Evolutionary conservation across 2,329 filamentous ascomycete genomes (phyloP).

Genomic region (Colletotrichum brevisporum): DNA sequence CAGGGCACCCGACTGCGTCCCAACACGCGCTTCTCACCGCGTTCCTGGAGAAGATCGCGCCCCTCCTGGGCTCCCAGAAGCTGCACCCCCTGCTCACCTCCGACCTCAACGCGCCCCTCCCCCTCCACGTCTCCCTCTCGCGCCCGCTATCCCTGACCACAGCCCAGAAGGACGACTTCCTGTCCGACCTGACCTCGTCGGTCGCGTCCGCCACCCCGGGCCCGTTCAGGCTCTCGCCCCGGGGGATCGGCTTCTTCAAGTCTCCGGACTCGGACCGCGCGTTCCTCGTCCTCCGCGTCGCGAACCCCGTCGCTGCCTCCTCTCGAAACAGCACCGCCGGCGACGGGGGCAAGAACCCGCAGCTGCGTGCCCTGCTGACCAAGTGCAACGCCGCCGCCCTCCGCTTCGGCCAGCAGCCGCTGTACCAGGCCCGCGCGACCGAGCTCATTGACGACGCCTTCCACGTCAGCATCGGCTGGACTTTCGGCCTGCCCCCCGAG

Average conservation of each 20-base stretch:
- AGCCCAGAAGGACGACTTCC: conserved; percentile 78
- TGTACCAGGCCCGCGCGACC: conserved; percentile 69
- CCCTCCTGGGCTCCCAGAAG: conserved; percentile 50
- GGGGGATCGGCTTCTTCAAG: conserved; percentile 63
- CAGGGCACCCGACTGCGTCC: conserved; percentile 68
- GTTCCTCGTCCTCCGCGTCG: conserved; percentile 85
- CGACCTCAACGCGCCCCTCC: conserved; percentile 82
- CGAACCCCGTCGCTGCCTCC: conserved; percentile 10
- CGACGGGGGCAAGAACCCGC: conserved; percentile 58
- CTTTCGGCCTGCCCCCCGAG: conserved; percentile 67
- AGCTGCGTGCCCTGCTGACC: conserved; percentile 73
- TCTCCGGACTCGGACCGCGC: conserved; percentile 76
- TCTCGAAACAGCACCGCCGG: conserved; percentile 27
- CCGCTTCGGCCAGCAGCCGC: conserved; percentile 74
- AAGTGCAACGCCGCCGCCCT: conserved; percentile 76
- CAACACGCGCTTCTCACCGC: conserved; percentile 63
- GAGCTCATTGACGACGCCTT: conserved; percentile 68
- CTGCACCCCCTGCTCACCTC: conserved; percentile 81
- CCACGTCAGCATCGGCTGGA: conserved; percentile 94
- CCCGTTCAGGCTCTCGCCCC: conserved; percentile 56
- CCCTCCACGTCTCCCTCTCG: conserved; percentile 93
- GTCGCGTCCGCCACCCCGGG: conserved; percentile 53
- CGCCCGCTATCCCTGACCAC: conserved; percentile 82
- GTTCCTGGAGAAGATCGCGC: conserved; percentile 56
- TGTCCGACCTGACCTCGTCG: conserved; percentile 64